These are phyloP conservation scores for Mycosarcoma mackinlayi DNA, from an alignment of 1,284 basidiomycete genomes.

Conservation along the genomic window DNA sequence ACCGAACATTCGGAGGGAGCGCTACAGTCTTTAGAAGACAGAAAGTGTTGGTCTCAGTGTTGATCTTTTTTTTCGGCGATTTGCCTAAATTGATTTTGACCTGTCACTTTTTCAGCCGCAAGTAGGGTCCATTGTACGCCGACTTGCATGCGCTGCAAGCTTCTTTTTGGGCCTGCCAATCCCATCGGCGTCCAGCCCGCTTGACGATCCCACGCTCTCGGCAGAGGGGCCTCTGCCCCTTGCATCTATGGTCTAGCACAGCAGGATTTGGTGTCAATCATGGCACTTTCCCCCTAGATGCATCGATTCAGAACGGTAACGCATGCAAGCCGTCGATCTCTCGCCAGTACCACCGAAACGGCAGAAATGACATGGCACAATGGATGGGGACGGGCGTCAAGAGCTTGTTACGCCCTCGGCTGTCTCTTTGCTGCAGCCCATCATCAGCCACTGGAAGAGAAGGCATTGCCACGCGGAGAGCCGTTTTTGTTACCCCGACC, in stretches of 20 bases:
- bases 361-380: conserved; percentile 12
- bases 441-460: no score
- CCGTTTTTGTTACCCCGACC: no score
- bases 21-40: no score
- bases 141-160: conserved; percentile 22
- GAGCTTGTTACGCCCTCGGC: background rate
- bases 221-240: conserved; percentile 29
- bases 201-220: conserved; percentile 20
- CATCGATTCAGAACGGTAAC: no score
- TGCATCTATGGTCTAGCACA: conserved; percentile 10
- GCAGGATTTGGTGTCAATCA: background rate
- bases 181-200: conserved; percentile 2
- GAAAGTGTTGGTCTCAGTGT: conserved; percentile 38
- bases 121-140: conserved; percentile 14
- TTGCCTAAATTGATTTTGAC: no score
- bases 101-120: conserved; percentile 5
- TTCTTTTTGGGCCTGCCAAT: background rate
- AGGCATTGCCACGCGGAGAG: no score
- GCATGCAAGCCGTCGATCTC: conserved; percentile 13
- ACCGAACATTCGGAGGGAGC: no score
- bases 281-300: no score
- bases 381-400: background rate
- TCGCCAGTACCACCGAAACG: conserved; percentile 6
- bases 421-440: no score
- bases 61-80: conserved; percentile 21